These are phyloP conservation scores for Exophiala calicioides DNA, from an alignment of 2,329 filamentous ascomycete species.

Conservation along the genomic window DNA sequence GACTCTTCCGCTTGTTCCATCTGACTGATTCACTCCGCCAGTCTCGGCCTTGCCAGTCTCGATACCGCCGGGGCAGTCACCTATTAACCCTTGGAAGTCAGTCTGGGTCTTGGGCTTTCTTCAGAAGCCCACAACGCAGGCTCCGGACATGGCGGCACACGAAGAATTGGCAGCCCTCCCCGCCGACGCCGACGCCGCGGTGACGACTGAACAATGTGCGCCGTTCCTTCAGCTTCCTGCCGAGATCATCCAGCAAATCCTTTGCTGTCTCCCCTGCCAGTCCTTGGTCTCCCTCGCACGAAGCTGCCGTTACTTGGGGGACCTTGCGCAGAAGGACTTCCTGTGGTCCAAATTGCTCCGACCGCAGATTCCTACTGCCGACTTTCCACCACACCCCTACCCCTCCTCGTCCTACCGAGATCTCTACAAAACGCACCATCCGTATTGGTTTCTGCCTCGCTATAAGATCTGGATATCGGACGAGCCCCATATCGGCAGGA, in stretches of 20 bases:
- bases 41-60: background rate
- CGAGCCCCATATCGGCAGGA: constrained; percentile 68
- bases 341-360: constrained; percentile 74
- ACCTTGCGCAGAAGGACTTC: constrained; percentile 64
- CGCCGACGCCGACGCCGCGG: constrained; percentile 4
- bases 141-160: background rate
- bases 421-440: constrained; percentile 73
- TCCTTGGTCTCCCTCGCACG: constrained; percentile 63
- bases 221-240: constrained; percentile 57
- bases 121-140: constrained; percentile 6
- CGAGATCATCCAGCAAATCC: constrained; percentile 73
- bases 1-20: background rate
- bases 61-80: no score
- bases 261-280: constrained; percentile 64
- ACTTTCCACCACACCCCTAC: constrained; percentile 50
- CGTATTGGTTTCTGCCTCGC: constrained; percentile 79
- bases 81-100: no score
- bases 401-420: constrained; percentile 67
- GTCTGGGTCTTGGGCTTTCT: constrained; percentile 17
- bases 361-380: constrained; percentile 61
- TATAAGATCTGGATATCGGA: constrained; percentile 87
- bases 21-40: background rate
- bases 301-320: constrained; percentile 63
- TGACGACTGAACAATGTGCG: constrained; percentile 22
- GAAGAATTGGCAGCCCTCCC: background rate